Evolutionary conservation across 2,329 filamentous ascomycete genomes (phyloP), one percentile per base, ranked within the genome.

Genomic region (Penicillium sp.): DNA sequence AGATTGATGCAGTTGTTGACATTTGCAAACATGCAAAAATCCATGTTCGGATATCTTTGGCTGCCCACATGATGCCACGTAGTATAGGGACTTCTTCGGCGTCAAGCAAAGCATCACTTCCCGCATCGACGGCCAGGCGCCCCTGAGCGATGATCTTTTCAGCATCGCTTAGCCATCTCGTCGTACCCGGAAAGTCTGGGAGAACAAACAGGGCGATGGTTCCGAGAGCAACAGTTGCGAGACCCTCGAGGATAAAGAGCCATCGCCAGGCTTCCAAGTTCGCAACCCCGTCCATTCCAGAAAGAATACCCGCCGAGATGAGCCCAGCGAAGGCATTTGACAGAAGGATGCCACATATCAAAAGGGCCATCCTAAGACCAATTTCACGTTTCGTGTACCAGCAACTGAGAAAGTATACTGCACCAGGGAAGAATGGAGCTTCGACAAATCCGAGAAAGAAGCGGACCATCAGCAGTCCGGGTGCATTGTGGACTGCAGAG

Each of bases 301-400:
- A 54, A 3, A 58, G 28, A 11, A 60, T 55, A 5, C 58, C 58
- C 5, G 58, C 58, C 10, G 58, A 53, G 9, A 61, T 58, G 16
- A 61, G 39, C 3, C 58, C 58, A 5, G 55, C 55, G 31, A 61
- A 61, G 2, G 58, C 48, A 24, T 54, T 54, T 13, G 58, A 51
- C 11, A 61, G 52, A 5, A 58, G 39, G 9, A 55, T 56, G 8
- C 58, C 58, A 23, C 48, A 55, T 13, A 54, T 44, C n/a, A 61
- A 43, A 7, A 61, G 37, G 3, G 59, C 56, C 42, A 56, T 53
- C 34, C 59, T 40, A 13, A 75, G 74, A 4, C 80, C 81, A 52
- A 86, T 64, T 69, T 84, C 82, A 21, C 79, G 77, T 43, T 84
- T 79, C 1, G 85, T 87, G 68, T 88, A 88, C 83, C 84, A 88